phyloP scores from a whole-genome alignment of 1,284 basidiomycete genomes.

The Apiotrichum montevideense region DNA sequence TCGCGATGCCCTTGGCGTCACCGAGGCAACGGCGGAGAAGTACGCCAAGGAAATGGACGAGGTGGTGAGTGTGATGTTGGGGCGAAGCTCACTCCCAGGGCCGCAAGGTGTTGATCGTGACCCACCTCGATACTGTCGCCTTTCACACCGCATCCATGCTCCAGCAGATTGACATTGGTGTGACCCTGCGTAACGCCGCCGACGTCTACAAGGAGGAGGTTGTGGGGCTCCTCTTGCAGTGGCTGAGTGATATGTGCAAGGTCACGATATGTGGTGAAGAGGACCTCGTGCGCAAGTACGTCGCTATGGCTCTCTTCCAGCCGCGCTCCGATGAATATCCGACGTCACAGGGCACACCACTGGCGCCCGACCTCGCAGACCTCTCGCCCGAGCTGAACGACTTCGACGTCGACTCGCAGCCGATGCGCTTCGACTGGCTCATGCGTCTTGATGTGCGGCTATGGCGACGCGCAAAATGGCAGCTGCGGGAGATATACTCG shows the following conservation, averaged over 20 bases:
- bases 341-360: constrained; percentile 12
- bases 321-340: constrained; percentile 3
- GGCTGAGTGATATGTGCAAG: constrained; percentile 73
- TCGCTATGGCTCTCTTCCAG: constrained; percentile 22
- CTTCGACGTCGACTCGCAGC: background rate
- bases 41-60: constrained; percentile 63
- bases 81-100: constrained; percentile 50
- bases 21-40: constrained; percentile 46
- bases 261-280: constrained; percentile 51
- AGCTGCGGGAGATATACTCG: constrained; percentile 39
- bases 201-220: constrained; percentile 89
- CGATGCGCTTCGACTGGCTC: constrained; percentile 37
- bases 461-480: constrained; percentile 42
- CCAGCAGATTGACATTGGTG: constrained; percentile 81
- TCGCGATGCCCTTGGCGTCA: constrained; percentile 58
- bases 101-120: constrained; percentile 77
- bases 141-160: constrained; percentile 76
- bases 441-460: constrained; percentile 38
- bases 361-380: constrained; percentile 11
- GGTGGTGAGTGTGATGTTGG: constrained; percentile 26
- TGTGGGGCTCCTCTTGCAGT: constrained; percentile 73
- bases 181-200: constrained; percentile 79
- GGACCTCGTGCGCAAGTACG: constrained; percentile 61
- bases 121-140: constrained; percentile 60
- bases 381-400: background rate